A percentile compares a stretch with the other conserved stretches of the same genome.
Conservation (phyloP, 768 basidiomycete species). For the Mrakia blollopis region DNA sequence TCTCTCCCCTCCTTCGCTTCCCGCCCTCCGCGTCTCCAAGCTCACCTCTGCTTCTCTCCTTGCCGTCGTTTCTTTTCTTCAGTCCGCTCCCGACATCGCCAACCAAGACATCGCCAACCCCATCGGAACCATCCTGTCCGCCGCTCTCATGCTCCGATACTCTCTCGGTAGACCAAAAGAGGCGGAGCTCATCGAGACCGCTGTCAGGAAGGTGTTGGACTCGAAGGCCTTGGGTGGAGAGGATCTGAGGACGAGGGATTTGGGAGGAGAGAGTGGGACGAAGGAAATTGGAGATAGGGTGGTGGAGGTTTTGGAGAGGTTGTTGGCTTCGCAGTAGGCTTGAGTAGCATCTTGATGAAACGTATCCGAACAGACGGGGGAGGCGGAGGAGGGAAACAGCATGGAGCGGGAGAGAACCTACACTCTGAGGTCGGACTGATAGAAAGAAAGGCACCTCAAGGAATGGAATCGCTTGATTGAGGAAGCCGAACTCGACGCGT, state of each 20-base stretch:
- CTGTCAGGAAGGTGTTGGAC: conserved; percentile 88
- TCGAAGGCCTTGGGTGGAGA: conserved; percentile 60
- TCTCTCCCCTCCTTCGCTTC: not conserved
- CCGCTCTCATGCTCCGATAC: conserved; percentile 88
- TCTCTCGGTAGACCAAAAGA: conserved; percentile 82
- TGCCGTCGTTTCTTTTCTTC: too few relatives aligned
- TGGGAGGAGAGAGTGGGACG: conserved; percentile 73
- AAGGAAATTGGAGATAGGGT: conserved; percentile 77
- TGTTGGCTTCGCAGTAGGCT: conserved; percentile 46
- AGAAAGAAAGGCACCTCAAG: too few relatives aligned
- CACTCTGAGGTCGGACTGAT: too few relatives aligned
- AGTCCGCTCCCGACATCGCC: conserved; percentile 81
- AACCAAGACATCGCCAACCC: conserved; percentile 90
- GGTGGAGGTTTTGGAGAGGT: conserved; percentile 61
- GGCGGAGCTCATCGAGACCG: conserved; percentile 77
- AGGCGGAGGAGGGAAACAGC: too few relatives aligned
- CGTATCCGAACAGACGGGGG: too few relatives aligned
- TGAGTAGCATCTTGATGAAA: too few relatives aligned
- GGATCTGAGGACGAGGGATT: conserved; percentile 76
- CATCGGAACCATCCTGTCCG: conserved; percentile 88
- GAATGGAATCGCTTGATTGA: too few relatives aligned
- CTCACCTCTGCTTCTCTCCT: not conserved
- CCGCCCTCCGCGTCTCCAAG: too few relatives aligned
- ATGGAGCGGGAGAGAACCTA: too few relatives aligned
- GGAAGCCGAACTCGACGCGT: too few relatives aligned